These are phyloP conservation scores for Primulina huaijiensis DNA, from an alignment of 257 asterid species.

Conservation along the genomic window DNA sequence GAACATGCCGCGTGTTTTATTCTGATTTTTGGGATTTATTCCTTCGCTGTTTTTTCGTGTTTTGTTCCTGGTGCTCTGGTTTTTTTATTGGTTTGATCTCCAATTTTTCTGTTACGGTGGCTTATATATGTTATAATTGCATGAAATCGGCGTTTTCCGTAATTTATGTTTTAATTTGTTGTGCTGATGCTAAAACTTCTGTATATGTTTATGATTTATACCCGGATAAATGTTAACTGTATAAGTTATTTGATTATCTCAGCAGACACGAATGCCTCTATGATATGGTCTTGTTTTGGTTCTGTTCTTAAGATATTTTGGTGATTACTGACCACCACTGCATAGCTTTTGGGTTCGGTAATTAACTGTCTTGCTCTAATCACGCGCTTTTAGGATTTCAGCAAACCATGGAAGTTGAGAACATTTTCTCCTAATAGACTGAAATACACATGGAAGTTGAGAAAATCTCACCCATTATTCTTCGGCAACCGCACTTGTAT, in stretches of 20 bases:
- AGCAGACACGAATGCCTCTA: not conserved
- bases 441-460: too few relatives aligned
- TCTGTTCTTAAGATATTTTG: not conserved
- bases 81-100: not conserved
- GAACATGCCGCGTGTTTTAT: not conserved
- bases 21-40: not conserved
- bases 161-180: not conserved
- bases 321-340: too few relatives aligned
- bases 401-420: too few relatives aligned
- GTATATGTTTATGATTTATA: not conserved
- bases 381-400: too few relatives aligned
- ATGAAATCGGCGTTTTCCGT: not conserved
- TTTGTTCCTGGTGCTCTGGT: not conserved
- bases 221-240: not conserved
- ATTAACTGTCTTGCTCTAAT: too few relatives aligned
- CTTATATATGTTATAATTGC: not conserved
- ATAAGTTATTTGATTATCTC: not conserved
- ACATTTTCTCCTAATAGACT: too few relatives aligned
- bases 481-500: too few relatives aligned
- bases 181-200: not conserved
- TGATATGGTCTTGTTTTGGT: not conserved
- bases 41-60: not conserved
- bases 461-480: too few relatives aligned
- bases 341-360: too few relatives aligned
- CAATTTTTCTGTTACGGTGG: not conserved